These are phyloP conservation scores for Candolleomyces eurysporus DNA, from an alignment of 768 basidiomycete genomes.

Conservation along the genomic window DNA sequence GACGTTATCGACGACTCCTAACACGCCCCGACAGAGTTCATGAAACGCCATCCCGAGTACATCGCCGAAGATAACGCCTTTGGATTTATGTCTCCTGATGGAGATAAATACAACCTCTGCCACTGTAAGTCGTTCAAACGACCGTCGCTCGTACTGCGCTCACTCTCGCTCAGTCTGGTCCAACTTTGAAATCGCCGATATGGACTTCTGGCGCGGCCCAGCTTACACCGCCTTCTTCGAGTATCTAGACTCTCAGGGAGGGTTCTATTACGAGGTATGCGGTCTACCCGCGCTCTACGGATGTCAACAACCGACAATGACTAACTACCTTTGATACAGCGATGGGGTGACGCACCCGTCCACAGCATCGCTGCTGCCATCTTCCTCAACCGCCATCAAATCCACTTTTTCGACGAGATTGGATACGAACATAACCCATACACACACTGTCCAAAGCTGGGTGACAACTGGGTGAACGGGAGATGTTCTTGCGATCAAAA, in stretches of 20 bases:
- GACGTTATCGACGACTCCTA: not conserved
- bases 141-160: constrained; percentile 10
- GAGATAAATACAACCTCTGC: constrained; percentile 68
- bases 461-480: constrained; percentile 46
- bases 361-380: constrained; percentile 67
- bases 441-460: constrained; percentile 60
- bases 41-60: constrained; percentile 50
- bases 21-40: constrained; percentile 47
- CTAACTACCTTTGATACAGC: constrained; percentile 34
- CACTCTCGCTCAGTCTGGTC: constrained; percentile 43
- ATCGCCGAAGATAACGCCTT: constrained; percentile 59
- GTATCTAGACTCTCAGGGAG: constrained; percentile 57
- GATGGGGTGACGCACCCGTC: constrained; percentile 63
- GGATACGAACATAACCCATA: constrained; percentile 78
- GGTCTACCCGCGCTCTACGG: not conserved
- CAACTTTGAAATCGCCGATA: constrained; percentile 70
- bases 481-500: constrained; percentile 59
- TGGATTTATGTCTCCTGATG: constrained; percentile 50
- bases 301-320: constrained; percentile 36
- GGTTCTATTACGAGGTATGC: constrained; percentile 69
- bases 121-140: constrained; percentile 48
- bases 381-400: constrained; percentile 53
- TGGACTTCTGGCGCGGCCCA: constrained; percentile 63
- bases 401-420: constrained; percentile 77
- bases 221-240: constrained; percentile 69